Base-by-base conservation (phyloP, 768 basidiomycete species). In the Phaeolepiota aurea region DNA sequence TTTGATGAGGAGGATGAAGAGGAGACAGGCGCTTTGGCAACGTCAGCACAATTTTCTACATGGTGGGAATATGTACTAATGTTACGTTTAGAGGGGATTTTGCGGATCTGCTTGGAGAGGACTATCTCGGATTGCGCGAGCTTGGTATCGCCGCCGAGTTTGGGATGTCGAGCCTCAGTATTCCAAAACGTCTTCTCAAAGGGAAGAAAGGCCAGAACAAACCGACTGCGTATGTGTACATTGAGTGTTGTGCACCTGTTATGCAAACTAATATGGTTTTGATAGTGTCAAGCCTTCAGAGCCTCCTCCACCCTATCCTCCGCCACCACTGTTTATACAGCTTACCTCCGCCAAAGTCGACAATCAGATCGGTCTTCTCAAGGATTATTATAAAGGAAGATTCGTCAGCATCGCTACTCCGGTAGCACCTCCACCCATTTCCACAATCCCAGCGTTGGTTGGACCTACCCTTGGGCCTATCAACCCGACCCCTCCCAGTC, bases 111-210 rank as follows among this genome's bases (percentile, higher is more conserved):
- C 72, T 93, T 12, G 92, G 91, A 21, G 91, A 92, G 51, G 93
- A 98, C 58, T 94, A 93, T 63, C 74, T 97, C 10, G 93, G 93
- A 9, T 69, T 97, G 19, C 75, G 78, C 37, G 90, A 87, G 53
- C 64, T 91, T 32, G 93, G 92, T 20, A 88, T 96, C 38, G 91
- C 89, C 15, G 75, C 74, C 32, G 93, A 96, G 53, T 71, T 86
- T 37, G 88, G 87, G 11, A 64, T 94, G 45, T 74, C 82, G 12
- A 82, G 74, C 48, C 71, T 97, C 40, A 74, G 71, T 13, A 74
- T 94, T 23, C 93, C 93, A 7, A 82, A 81, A 61, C 74, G 68
- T 45, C 59, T 97, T 21, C 73, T 92, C 57, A 77, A 75, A 54
- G 72, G 77, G 44, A 82, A 81, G 62, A 75, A 72, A 49, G 48